phyloP scores from a whole-genome alignment of 2,329 filamentous ascomycete species.

The Fusarium proliferatum region DNA sequence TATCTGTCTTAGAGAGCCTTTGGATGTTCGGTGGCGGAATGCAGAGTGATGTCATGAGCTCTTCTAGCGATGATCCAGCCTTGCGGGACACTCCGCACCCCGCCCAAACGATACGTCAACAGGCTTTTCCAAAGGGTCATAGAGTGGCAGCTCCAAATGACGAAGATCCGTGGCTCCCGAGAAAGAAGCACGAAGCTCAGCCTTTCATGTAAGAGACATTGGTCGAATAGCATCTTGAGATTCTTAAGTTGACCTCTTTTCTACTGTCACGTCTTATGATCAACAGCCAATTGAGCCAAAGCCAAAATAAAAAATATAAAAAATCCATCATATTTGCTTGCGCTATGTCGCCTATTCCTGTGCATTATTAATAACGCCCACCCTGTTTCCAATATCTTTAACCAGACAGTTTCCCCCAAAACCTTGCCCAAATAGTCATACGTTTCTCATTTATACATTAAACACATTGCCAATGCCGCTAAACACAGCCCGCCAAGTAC shows the following conservation, averaged over 20 bases:
- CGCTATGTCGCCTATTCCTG: not conserved
- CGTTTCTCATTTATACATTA: constrained; percentile 22
- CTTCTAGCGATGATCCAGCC: constrained; percentile 25
- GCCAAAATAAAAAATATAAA: not conserved
- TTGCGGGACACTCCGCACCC: constrained; percentile 37
- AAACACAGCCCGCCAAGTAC: constrained; percentile 23
- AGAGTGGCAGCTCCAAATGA: not conserved
- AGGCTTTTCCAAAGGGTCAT: not conserved
- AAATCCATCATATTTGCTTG: not conserved
- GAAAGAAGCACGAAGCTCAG: not conserved
- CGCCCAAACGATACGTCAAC: constrained; percentile 32
- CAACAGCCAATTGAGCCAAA: not conserved
- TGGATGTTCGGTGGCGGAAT: constrained; percentile 43
- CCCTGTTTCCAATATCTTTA: constrained; percentile 2
- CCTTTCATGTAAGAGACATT: not conserved
- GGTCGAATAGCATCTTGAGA: constrained; percentile 4
- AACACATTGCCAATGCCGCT: constrained; percentile 29
- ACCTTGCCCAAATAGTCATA: constrained; percentile 6
- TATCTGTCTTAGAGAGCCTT: constrained; percentile 9
- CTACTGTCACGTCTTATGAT: not conserved
- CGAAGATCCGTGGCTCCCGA: constrained; percentile 33
- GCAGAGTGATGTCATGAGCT: constrained; percentile 52
- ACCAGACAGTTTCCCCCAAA: constrained; percentile 3
- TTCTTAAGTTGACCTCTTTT: not conserved
- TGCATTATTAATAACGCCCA: constrained; percentile 24